These are phyloP conservation scores for Salix udensis DNA, from an alignment of 345 rosid genomes.

Conservation along the genomic window DNA sequence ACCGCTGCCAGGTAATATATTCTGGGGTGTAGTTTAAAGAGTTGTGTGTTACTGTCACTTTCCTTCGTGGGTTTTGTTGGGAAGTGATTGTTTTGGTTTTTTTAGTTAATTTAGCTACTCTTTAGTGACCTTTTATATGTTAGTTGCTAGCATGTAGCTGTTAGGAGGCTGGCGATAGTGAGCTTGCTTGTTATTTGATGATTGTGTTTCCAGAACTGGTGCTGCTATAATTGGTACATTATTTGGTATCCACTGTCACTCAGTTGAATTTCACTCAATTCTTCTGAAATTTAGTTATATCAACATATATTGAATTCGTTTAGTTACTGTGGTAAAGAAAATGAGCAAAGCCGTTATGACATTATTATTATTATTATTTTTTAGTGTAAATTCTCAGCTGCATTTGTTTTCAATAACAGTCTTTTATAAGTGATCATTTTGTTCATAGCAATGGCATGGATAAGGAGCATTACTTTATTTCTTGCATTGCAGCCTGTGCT, in stretches of 20 bases:
- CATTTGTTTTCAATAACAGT: background rate
- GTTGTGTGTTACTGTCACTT: background rate
- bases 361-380: background rate
- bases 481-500: slow-evolving; percentile 71
- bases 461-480: slow-evolving; percentile 4
- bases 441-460: background rate
- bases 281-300: background rate
- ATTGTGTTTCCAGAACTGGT: background rate
- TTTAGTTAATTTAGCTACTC: background rate
- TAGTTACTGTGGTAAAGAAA: background rate
- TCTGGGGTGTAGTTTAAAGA: background rate
- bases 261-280: background rate
- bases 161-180: background rate
- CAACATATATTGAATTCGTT: background rate
- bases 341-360: background rate
- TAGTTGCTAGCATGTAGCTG: background rate
- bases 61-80: background rate
- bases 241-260: background rate
- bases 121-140: background rate
- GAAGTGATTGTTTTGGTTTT: background rate
- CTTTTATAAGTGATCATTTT: background rate
- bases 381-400: background rate
- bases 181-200: background rate
- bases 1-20: slow-evolving; percentile 65
- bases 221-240: background rate